Percentiles rank a stretch among this genome's conserved stretches.
Conservation (phyloP, 495 filamentous ascomycete genomes). For the Neurospora pannonica region DNA sequence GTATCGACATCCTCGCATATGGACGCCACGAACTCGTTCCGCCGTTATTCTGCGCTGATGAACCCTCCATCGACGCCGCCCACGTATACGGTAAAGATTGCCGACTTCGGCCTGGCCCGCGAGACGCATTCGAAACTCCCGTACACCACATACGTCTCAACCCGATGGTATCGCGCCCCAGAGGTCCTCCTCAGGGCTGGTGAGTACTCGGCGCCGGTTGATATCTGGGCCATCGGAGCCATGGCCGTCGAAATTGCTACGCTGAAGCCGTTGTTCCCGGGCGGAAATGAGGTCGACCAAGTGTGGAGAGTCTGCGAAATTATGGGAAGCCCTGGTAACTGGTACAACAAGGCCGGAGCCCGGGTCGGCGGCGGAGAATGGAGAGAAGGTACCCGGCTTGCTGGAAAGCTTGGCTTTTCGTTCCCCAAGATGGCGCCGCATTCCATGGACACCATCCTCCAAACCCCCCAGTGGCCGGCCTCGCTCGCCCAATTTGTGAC, state of each 20-base stretch:
- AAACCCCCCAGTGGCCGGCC: conserved; percentile 81
- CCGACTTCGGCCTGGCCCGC: conserved; percentile 95
- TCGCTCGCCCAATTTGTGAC: conserved; percentile 88
- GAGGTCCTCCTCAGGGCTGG: conserved; percentile 92
- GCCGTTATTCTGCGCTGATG: conserved; percentile 83
- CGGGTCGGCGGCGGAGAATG: conserved; percentile 95
- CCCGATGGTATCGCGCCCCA: conserved; percentile 94
- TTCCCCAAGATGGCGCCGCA: conserved; percentile 99
- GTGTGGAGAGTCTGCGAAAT: conserved; percentile 99
- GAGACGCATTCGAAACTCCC: conserved; percentile 94
- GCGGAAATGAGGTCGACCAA: conserved; percentile 97
- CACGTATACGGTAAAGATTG: conserved; percentile 93
- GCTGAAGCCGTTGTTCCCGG: conserved; percentile 92
- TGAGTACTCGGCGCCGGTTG: conserved; percentile 94
- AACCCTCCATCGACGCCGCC: conserved; percentile 93
- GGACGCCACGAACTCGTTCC: conserved; percentile 71
- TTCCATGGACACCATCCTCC: conserved; percentile 89
- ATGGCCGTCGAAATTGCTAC: conserved; percentile 99
- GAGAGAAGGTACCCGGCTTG: conserved; percentile 86
- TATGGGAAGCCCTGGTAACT: conserved; percentile 97
- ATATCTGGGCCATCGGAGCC: conserved; percentile 98
- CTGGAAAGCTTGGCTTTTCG: conserved; percentile 93
- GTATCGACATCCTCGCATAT: conserved; percentile 83
- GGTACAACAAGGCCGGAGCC: conserved; percentile 82
- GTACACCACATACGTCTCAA: conserved; percentile 98